Percentiles rank a stretch among this genome's conserved stretches.
Conservation (phyloP, 495 filamentous ascomycete genomes). For the Astrocystis sublimbata region DNA sequence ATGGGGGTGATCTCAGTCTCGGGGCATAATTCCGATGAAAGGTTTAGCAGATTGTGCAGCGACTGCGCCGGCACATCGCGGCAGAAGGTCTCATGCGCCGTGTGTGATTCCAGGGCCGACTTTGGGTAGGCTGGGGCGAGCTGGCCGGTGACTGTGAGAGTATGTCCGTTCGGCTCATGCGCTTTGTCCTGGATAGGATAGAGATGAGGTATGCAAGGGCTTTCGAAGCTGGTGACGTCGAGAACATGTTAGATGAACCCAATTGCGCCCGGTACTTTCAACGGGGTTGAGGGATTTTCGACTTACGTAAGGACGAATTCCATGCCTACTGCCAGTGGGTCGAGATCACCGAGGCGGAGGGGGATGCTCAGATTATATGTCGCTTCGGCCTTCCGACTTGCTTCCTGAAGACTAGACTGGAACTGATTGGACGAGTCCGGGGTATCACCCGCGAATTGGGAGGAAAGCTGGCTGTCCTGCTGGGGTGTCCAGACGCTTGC, state of each 20-base stretch:
- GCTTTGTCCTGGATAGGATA: conserved; percentile 18
- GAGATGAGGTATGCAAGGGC: conserved; percentile 20
- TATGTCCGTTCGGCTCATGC: conserved; percentile 15
- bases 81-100: not conserved
- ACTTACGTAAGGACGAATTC: conserved; percentile 24
- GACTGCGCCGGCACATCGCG: conserved; percentile 18
- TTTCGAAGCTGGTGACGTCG: conserved; percentile 10
- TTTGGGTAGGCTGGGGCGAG: conserved; percentile 7
- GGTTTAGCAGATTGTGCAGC: conserved; percentile 30
- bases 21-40: conserved; percentile 33
- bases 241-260: not conserved
- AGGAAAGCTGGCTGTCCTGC: not conserved
- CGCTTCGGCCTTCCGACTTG: not conserved
- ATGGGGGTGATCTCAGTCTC: conserved; percentile 38
- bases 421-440: not conserved
- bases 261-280: not conserved
- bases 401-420: not conserved
- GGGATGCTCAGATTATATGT: not conserved
- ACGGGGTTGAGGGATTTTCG: not conserved
- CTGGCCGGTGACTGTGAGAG: conserved; percentile 20
- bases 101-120: not conserved
- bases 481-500: conserved; percentile 1
- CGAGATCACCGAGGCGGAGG: conserved; percentile 20
- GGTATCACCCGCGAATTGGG: not conserved
- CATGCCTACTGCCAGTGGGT: conserved; percentile 20